A percentile compares a stretch with the other conserved stretches of the same genome.
These are phyloP conservation scores for Heliamphora pulchella DNA, from an alignment of 179 eudicot species.

Conservation along the genomic window DNA sequence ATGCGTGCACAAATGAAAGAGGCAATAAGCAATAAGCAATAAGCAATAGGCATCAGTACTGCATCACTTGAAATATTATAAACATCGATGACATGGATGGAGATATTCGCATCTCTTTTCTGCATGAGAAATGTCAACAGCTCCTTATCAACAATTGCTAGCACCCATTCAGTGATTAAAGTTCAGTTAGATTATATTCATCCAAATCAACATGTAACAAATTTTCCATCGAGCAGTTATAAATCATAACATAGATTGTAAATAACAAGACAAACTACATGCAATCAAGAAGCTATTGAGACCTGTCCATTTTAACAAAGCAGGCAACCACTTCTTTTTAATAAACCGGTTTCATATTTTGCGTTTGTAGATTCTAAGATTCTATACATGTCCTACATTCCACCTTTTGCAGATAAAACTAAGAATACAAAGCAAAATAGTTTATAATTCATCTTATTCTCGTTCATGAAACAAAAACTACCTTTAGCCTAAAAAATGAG, in stretches of 20 bases:
- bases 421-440: background rate
- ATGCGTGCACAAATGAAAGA: too few species aligned
- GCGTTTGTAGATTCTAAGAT: background rate
- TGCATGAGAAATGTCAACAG: background rate
- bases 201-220: background rate
- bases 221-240: background rate
- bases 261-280: background rate
- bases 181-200: background rate
- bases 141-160: background rate
- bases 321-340: background rate
- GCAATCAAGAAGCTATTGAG: background rate
- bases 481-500: background rate
- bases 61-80: background rate
- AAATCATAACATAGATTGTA: background rate
- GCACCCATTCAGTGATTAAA: background rate
- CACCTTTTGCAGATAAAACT: background rate
- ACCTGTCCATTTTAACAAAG: background rate
- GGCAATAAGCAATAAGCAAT: too few species aligned
- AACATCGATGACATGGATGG: background rate
- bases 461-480: background rate
- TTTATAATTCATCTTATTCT: background rate
- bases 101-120: background rate
- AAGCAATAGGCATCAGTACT: background rate
- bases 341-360: background rate
- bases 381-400: background rate